Conservation (phyloP, 179 eudicot genomes). For the Silene noctiflora region DNA sequence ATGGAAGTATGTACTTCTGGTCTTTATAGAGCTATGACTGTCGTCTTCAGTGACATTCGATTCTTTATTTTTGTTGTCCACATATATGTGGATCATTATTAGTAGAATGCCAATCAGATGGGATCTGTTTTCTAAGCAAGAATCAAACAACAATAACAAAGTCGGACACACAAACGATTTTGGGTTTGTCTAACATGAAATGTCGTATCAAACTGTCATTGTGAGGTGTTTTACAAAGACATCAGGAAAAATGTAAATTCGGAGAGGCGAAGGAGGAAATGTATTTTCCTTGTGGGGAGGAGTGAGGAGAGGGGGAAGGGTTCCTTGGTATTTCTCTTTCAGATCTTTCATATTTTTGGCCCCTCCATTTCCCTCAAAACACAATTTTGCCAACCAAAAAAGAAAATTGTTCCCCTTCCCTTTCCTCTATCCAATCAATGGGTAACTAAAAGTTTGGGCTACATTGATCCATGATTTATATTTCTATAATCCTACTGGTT, state of each 20-base stretch:
- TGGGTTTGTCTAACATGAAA: background rate
- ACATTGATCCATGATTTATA: background rate
- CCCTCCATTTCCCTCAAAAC: background rate
- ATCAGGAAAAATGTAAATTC: background rate
- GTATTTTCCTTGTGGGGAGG: background rate
- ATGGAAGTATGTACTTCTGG: slow-evolving; percentile 67
- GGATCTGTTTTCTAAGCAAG: background rate
- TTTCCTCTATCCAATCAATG: background rate
- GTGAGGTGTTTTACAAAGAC: background rate
- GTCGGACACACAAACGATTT: background rate
- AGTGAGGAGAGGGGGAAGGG: background rate
- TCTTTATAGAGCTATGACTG: slow-evolving; percentile 15
- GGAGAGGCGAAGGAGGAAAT: background rate
- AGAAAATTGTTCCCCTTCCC: background rate
- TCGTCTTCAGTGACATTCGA: background rate
- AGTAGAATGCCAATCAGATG: background rate
- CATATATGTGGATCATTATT: background rate
- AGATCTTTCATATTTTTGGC: background rate
- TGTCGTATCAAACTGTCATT: background rate
- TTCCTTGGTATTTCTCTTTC: background rate
- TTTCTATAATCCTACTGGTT: background rate
- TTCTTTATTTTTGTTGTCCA: background rate
- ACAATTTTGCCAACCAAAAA: background rate
- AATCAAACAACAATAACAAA: background rate
- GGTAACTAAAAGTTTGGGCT: background rate